These are phyloP conservation scores for Phytophthora sojae DNA, from an alignment of 352 stramenopile species.

Conservation along the genomic window DNA sequence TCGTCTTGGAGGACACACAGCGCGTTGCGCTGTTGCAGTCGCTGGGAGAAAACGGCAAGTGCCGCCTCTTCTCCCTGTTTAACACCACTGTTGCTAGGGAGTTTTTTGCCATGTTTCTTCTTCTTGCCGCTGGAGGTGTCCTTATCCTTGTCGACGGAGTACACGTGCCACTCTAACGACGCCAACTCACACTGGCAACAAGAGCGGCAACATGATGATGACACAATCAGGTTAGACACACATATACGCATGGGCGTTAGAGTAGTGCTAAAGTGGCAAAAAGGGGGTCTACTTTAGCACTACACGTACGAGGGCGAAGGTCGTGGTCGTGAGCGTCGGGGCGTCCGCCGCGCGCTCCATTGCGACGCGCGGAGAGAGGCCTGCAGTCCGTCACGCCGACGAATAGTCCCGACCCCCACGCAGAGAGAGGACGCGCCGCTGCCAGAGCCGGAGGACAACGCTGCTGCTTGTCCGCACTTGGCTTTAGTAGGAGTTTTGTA, in stretches of 20 bases:
- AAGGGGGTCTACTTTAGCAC: background rate
- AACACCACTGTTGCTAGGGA: background rate
- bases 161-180: slow-evolving; percentile 65
- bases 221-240: slow-evolving; percentile 1
- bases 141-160: slow-evolving; percentile 21
- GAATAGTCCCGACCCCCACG: background rate
- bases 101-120: slow-evolving; percentile 22
- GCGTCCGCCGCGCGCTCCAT: slow-evolving; percentile 46
- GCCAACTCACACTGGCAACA: slow-evolving; percentile 50
- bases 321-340: slow-evolving; percentile 42
- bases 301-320: slow-evolving; percentile 55
- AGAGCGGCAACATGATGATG: background rate
- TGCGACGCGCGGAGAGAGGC: slow-evolving; percentile 22
- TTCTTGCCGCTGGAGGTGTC: background rate
- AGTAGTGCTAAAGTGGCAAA: slow-evolving; percentile 8
- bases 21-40: slow-evolving; percentile 50
- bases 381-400: background rate
- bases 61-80: slow-evolving; percentile 26
- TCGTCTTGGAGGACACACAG: slow-evolving; percentile 36
- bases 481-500: slow-evolving; percentile 26
- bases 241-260: background rate
- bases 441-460: slow-evolving; percentile 18
- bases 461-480: slow-evolving; percentile 23
- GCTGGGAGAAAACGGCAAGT: slow-evolving; percentile 38
- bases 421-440: slow-evolving; percentile 13